phyloP scores from a whole-genome alignment of 1,139 yeast species.

The Suhomyces anneliseae region DNA sequence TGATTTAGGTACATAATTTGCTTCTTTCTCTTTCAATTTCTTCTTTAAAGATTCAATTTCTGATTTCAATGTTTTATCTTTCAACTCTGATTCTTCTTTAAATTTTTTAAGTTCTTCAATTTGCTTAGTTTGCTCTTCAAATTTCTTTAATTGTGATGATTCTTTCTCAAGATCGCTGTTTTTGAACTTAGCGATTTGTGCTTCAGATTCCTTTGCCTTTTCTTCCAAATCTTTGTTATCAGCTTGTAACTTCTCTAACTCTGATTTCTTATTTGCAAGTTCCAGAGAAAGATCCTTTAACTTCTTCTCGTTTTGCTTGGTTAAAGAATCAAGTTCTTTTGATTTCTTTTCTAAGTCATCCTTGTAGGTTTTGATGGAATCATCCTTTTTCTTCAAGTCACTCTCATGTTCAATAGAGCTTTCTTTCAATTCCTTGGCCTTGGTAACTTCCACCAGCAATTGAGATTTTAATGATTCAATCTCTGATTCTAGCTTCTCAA shows the following conservation, averaged over 20 bases:
- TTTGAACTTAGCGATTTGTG: background rate
- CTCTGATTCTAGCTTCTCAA: background rate
- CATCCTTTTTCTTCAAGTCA: background rate
- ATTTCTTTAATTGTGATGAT: background rate
- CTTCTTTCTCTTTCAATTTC: constrained; percentile 15
- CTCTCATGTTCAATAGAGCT: background rate
- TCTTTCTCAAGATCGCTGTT: background rate
- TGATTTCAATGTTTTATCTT: background rate
- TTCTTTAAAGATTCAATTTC: constrained; percentile 8
- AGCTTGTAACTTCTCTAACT: background rate
- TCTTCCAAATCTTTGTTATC: background rate
- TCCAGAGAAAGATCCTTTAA: background rate
- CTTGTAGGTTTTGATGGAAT: background rate
- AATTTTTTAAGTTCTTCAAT: background rate
- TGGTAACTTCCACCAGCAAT: background rate
- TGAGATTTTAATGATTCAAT: background rate
- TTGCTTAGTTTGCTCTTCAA: background rate
- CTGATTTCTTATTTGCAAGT: background rate
- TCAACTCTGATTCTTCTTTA: constrained; percentile 1
- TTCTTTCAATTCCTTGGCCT: background rate
- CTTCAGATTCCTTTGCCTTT: background rate
- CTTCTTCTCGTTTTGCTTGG: background rate
- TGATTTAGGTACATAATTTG: constrained; percentile 46
- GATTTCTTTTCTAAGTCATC: background rate
- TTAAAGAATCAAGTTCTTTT: background rate